phyloP scores from a whole-genome alignment of 2,329 filamentous ascomycete genomes.

The Talaromyces sp. region DNA sequence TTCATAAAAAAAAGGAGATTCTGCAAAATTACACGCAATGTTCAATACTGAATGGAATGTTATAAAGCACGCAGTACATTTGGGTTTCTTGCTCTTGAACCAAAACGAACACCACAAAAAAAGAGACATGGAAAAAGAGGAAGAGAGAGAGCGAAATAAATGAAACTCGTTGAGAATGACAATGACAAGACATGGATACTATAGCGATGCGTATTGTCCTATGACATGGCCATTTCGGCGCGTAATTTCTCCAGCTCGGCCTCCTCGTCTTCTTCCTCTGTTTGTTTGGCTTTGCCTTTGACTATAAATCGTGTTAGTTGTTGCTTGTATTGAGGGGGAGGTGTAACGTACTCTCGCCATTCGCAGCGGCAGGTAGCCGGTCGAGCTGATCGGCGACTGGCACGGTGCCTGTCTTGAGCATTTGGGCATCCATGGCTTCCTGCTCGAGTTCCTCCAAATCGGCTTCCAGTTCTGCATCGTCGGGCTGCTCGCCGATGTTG shows the following conservation, averaged over 20 bases:
- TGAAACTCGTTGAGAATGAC: not conserved
- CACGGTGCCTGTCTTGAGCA: constrained; percentile 81
- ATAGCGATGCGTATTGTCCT: not conserved
- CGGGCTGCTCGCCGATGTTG: constrained; percentile 62
- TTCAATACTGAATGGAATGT: not conserved
- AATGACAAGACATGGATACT: not conserved
- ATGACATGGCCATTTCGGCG: constrained; percentile 93
- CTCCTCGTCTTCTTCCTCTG: constrained; percentile 89
- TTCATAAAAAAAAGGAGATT: not conserved
- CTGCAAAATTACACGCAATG: not conserved
- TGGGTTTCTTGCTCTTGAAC: not conserved
- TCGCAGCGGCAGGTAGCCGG: constrained; percentile 68
- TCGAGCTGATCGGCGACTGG: constrained; percentile 75
- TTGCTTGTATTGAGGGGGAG: not conserved
- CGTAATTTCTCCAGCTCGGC: constrained; percentile 88
- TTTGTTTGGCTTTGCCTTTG: constrained; percentile 44
- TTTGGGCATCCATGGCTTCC: constrained; percentile 86
- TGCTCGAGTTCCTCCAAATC: constrained; percentile 86
- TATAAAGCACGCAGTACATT: not conserved
- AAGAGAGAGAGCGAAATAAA: too few relatives aligned
- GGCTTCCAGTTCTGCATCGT: constrained; percentile 80
- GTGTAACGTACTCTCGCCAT: constrained; percentile 66
- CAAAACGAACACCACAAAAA: not conserved
- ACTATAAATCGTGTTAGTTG: constrained; percentile 22
- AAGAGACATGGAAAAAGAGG: not conserved